phyloP scores from a whole-genome alignment of 495 filamentous ascomycete species.

The Hypoxylon fragiforme region DNA sequence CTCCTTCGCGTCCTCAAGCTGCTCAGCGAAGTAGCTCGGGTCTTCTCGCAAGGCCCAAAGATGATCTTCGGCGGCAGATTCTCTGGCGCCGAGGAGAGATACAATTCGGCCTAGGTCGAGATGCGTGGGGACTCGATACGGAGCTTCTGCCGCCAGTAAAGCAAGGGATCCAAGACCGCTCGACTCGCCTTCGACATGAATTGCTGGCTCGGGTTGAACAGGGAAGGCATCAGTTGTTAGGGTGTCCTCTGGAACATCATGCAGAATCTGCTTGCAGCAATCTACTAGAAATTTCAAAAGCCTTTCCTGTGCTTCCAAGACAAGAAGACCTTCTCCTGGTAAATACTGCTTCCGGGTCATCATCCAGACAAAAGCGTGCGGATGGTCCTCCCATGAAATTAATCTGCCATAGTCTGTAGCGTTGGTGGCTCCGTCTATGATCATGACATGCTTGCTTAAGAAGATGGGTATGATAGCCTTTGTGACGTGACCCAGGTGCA shows the following conservation, averaged over 20 bases:
- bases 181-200: slow-evolving; percentile 34
- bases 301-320: slow-evolving; percentile 54
- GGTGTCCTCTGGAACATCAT: slow-evolving; percentile 38
- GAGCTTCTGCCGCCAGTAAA: slow-evolving; percentile 51
- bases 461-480: slow-evolving; percentile 42
- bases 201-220: slow-evolving; percentile 40
- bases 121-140: slow-evolving; percentile 49
- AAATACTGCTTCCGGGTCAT: slow-evolving; percentile 29
- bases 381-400: slow-evolving; percentile 46
- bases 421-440: slow-evolving; percentile 43
- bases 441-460: slow-evolving; percentile 48
- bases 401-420: slow-evolving; percentile 51
- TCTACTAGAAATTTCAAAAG: slow-evolving; percentile 51
- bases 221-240: slow-evolving; percentile 30
- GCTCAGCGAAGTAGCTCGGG: slow-evolving; percentile 54
- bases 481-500: slow-evolving; percentile 37
- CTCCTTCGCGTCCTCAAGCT: slow-evolving; percentile 45
- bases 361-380: slow-evolving; percentile 41
- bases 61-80: slow-evolving; percentile 52
- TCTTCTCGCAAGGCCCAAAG: slow-evolving; percentile 61
- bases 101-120: slow-evolving; percentile 51
- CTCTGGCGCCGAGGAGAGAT: slow-evolving; percentile 45
- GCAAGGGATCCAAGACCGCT: slow-evolving; percentile 24
- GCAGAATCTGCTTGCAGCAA: slow-evolving; percentile 50
- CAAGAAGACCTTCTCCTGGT: slow-evolving; percentile 51